Evolutionary conservation across 306 rosid genomes (phyloP).

Genomic region (Pyrus betulifolia): DNA sequence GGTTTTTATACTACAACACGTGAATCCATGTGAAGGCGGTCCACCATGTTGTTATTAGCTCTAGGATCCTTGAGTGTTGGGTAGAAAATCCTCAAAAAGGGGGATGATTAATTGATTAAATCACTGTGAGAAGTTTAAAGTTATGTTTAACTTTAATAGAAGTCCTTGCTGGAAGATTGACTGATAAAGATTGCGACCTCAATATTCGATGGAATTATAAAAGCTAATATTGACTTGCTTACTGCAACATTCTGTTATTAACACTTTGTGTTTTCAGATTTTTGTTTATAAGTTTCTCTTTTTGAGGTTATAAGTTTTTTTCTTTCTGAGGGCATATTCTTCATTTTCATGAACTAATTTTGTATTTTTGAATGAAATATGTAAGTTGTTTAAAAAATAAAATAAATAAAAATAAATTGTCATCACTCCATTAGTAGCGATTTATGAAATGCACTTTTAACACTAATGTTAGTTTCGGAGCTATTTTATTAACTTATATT

Average conservation of each 20-base stretch:
- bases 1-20: slow-evolving; percentile 45
- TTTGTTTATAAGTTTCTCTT: no score
- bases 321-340: not conserved
- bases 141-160: not conserved
- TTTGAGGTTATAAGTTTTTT: no score
- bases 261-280: not conserved
- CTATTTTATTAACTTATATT: no score
- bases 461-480: not conserved
- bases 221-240: not conserved
- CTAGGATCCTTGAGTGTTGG: slow-evolving; percentile 31
- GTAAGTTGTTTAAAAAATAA: not conserved
- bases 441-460: not conserved
- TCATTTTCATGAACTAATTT: not conserved
- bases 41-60: slow-evolving; percentile 30
- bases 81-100: slow-evolving; percentile 19
- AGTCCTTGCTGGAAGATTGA: not conserved
- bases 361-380: no score
- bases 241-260: not conserved
- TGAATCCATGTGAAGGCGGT: slow-evolving; percentile 76
- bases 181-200: not conserved
- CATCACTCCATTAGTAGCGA: not conserved
- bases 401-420: no score
- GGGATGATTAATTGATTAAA: slow-evolving; percentile 3
- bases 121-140: slow-evolving; percentile 11
- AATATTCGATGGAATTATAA: not conserved